Evolutionary conservation across 1,139 yeast species (phyloP).

Genomic region (Yarrowia galli): DNA sequence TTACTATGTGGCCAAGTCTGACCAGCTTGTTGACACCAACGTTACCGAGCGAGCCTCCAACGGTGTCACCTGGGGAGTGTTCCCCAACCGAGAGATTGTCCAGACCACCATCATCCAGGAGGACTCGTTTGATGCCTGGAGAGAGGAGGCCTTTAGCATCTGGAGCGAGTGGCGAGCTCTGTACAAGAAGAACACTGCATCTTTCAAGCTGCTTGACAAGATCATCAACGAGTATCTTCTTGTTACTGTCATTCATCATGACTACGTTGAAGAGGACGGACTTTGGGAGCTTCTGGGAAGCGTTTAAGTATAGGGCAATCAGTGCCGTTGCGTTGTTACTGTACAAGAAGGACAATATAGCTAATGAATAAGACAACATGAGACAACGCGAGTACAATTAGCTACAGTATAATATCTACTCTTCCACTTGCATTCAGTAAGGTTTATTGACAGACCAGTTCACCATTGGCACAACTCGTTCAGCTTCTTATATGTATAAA

Average conservation of each 20-base stretch:
- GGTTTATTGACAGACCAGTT: neutral
- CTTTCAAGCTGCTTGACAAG: slow-evolving; percentile 66
- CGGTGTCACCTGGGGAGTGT: slow-evolving; percentile 97
- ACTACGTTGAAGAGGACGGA: slow-evolving; percentile 74
- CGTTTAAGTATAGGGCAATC: neutral
- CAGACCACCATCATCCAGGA: slow-evolving; percentile 89
- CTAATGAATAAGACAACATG: slow-evolving; percentile 23
- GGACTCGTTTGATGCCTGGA: slow-evolving; percentile 91
- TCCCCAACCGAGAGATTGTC: slow-evolving; percentile 82
- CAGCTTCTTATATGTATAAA: neutral
- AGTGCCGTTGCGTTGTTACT: slow-evolving; percentile 4
- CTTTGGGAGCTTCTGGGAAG: slow-evolving; percentile 60
- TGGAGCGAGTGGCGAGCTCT: slow-evolving; percentile 93
- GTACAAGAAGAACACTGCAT: slow-evolving; percentile 63
- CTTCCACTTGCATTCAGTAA: neutral
- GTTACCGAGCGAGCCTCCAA: slow-evolving; percentile 60
- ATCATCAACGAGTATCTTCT: slow-evolving; percentile 71
- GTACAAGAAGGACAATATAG: neutral
- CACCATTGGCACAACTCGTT: neutral
- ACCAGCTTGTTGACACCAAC: slow-evolving; percentile 62
- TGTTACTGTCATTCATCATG: slow-evolving; percentile 86
- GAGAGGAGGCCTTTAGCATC: slow-evolving; percentile 88
- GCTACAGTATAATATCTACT: too few relatives aligned
- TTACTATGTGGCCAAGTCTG: slow-evolving; percentile 72
- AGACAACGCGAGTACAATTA: too few relatives aligned